phyloP scores from a whole-genome alignment of 768 basidiomycete genomes.

The Kwoniella europaea region DNA sequence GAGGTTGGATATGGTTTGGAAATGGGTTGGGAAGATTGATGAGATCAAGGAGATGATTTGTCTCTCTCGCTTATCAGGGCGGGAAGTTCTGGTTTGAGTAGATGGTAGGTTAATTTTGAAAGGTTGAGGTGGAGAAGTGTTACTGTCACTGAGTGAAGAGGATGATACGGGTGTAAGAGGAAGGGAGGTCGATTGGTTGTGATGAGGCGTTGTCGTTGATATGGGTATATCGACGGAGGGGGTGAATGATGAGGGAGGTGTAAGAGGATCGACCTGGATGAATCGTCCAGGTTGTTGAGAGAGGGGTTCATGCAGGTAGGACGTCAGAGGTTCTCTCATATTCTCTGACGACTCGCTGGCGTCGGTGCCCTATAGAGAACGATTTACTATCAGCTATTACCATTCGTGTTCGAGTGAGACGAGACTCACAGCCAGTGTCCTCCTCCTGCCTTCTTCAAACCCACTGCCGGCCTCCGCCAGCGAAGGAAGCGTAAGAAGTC shows the following conservation, averaged over 20 bases:
- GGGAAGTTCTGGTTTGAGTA: slow-evolving; percentile 4
- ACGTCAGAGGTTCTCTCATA: slow-evolving; percentile 57
- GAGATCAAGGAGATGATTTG: slow-evolving; percentile 44
- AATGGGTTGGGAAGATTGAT: slow-evolving; percentile 50
- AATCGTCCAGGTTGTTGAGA: slow-evolving; percentile 26
- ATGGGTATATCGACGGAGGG: slow-evolving; percentile 23
- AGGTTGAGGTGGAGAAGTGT: slow-evolving; percentile 1
- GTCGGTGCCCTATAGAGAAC: background rate
- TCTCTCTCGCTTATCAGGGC: slow-evolving; percentile 20
- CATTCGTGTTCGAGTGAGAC: background rate
- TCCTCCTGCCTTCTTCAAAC: slow-evolving; percentile 59
- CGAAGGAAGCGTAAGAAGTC: slow-evolving; percentile 38
- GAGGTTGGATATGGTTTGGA: slow-evolving; percentile 29
- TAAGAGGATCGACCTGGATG: slow-evolving; percentile 4
- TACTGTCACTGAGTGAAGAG: slow-evolving; percentile 1
- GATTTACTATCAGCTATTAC: background rate
- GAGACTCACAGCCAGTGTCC: slow-evolving; percentile 49
- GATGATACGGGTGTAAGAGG: slow-evolving; percentile 38
- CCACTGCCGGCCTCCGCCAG: slow-evolving; percentile 57
- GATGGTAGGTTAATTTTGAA: background rate
- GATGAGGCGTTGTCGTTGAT: background rate
- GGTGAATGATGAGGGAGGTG: slow-evolving; percentile 34
- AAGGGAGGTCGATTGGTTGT: slow-evolving; percentile 24
- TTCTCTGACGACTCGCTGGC: slow-evolving; percentile 55
- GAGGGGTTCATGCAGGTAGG: slow-evolving; percentile 49